These are phyloP conservation scores for Pneumocystis wakefieldiae DNA, from an alignment of 1,139 yeast species.

Conservation along the genomic window DNA sequence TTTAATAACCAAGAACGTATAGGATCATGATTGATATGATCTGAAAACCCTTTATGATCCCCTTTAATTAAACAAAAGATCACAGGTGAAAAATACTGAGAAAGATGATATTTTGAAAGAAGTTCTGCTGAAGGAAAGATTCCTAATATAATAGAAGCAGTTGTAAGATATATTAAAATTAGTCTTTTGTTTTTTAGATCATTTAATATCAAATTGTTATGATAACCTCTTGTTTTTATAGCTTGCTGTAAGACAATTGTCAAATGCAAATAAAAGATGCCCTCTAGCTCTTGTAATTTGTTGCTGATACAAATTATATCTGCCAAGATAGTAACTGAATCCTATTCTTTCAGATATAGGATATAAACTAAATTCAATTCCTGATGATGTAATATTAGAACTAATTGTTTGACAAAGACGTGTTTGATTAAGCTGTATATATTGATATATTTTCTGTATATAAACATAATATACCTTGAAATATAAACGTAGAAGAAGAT, in stretches of 20 bases:
- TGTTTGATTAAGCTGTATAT: constrained; percentile 6
- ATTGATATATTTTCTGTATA: neutral
- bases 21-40: constrained; percentile 17
- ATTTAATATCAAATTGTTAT: neutral
- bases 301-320: constrained; percentile 47
- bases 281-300: constrained; percentile 35
- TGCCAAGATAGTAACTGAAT: constrained; percentile 53
- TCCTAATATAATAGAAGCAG: constrained; percentile 31
- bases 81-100: constrained; percentile 21
- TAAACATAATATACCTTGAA: constrained; percentile 3
- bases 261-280: constrained; percentile 52
- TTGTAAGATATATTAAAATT: constrained; percentile 40
- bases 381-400: constrained; percentile 11
- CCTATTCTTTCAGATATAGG: constrained; percentile 42
- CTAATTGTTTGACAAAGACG: constrained; percentile 11
- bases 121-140: constrained; percentile 20
- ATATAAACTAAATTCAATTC: constrained; percentile 29
- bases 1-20: constrained; percentile 17
- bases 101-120: constrained; percentile 18
- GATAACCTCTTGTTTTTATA: constrained; percentile 7
- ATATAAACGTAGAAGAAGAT: constrained; percentile 9
- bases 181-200: constrained; percentile 24
- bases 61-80: constrained; percentile 19
- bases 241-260: constrained; percentile 28
- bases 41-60: constrained; percentile 18